A percentile compares a stretch with the other conserved stretches of the same genome.
Evolutionary conservation across 176 grass and related monocot genomes (phyloP).

Genomic region (Phragmites australis): DNA sequence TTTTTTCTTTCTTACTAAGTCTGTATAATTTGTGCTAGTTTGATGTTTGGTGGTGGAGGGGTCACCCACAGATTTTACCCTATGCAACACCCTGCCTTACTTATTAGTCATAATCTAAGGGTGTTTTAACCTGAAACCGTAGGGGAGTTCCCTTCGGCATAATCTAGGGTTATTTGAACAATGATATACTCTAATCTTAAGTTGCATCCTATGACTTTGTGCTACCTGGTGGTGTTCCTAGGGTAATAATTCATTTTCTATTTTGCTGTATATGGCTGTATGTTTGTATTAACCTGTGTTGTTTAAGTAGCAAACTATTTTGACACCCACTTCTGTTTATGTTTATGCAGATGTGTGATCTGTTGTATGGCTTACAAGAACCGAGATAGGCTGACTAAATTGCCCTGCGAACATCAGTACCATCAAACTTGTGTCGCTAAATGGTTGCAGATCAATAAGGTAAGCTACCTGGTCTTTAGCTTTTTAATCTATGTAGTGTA

Average conservation of each 20-base stretch:
- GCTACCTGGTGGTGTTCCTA: not conserved
- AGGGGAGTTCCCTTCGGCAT: too few species aligned
- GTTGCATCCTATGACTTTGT: constrained; percentile 10
- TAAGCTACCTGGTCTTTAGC: constrained; percentile 31
- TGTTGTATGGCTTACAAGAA: constrained; percentile 83
- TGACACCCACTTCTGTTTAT: constrained; percentile 18
- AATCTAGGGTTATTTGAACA: not conserved
- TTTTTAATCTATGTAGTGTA: not conserved
- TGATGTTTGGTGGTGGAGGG: not conserved
- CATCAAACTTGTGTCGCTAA: constrained; percentile 68
- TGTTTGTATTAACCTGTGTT: constrained; percentile 15
- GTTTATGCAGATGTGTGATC: constrained; percentile 78
- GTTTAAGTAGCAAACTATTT: constrained; percentile 5
- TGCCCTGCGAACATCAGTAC: constrained; percentile 87
- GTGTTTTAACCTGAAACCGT: too few species aligned
- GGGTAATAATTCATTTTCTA: not conserved
- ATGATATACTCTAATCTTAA: not conserved
- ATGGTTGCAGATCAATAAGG: constrained; percentile 95
- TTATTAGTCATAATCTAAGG: not conserved
- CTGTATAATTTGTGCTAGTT: constrained; percentile 2
- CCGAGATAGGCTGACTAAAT: constrained; percentile 67
- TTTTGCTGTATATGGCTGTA: not conserved
- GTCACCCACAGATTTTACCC: not conserved
- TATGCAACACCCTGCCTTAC: not conserved
- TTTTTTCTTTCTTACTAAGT: not conserved